Evolutionary conservation across 495 filamentous ascomycete species (phyloP).

Genomic region (Xeromyces bisporus): DNA sequence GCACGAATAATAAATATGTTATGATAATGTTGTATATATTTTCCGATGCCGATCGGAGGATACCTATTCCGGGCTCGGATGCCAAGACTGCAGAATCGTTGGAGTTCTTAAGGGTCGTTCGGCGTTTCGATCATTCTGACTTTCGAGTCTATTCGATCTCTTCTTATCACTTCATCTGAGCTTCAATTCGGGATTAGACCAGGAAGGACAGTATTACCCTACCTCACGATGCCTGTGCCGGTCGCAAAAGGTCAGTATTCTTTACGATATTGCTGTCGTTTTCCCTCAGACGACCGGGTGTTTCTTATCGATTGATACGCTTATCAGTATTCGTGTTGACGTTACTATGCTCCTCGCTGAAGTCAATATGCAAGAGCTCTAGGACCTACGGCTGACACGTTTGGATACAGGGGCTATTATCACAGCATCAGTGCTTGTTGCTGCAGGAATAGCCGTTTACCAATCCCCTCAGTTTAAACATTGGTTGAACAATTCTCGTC

Average conservation of each 20-base stretch:
- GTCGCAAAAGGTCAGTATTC: slow-evolving; percentile 38
- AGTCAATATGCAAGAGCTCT: no score
- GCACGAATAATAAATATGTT: no score
- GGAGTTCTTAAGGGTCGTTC: no score
- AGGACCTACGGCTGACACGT: slow-evolving; percentile 1
- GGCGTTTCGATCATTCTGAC: no score
- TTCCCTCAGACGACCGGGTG: slow-evolving; percentile 1
- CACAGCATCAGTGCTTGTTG: slow-evolving; percentile 56
- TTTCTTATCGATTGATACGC: slow-evolving; percentile 13
- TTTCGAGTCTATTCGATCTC: no score
- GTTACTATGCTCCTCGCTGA: slow-evolving; percentile 1
- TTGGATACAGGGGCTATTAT: slow-evolving; percentile 52
- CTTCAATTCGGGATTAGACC: no score
- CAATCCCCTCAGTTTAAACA: slow-evolving; percentile 66
- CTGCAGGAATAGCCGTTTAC: slow-evolving; percentile 71
- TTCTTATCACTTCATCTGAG: no score
- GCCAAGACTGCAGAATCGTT: no score
- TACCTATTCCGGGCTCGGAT: no score
- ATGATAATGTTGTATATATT: no score
- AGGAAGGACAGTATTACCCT: background rate
- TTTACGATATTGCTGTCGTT: slow-evolving; percentile 1
- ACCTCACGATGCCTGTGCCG: slow-evolving; percentile 30
- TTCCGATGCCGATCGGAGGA: no score
- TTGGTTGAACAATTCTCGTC: slow-evolving; percentile 57
- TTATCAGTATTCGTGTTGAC: slow-evolving; percentile 25